Percentiles rank a stretch among this genome's conserved stretches.
Conservation (phyloP, 2,329 filamentous ascomycete species). For the Aspergillus luchuensis region DNA sequence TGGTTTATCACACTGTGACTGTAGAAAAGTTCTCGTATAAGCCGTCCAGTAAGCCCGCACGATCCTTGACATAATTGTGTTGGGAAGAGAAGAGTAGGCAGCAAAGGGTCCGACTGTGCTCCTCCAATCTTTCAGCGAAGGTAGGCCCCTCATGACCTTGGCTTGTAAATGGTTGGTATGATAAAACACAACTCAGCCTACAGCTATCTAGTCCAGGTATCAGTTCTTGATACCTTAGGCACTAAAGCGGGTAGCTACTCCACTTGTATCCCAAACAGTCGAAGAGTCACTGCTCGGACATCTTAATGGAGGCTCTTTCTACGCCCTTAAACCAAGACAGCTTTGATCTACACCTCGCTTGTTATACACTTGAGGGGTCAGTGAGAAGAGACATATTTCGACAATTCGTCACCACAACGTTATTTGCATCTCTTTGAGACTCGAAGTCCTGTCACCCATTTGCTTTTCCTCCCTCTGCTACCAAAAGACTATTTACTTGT, state of each 20-base stretch:
- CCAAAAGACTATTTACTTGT: not conserved
- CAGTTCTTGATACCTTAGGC: constrained; percentile 10
- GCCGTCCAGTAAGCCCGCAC: too few relatives aligned
- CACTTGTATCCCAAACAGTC: constrained; percentile 10
- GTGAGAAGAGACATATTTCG: too few relatives aligned
- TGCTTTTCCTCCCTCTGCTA: not conserved
- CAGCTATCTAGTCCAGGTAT: not conserved
- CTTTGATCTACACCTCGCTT: not conserved
- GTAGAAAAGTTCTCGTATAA: too few relatives aligned
- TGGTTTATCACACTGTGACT: too few relatives aligned
- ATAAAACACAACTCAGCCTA: not conserved
- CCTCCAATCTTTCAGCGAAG: too few relatives aligned
- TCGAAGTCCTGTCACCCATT: not conserved
- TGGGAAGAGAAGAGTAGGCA: too few relatives aligned
- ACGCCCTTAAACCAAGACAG: not conserved
- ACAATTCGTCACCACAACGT: not conserved
- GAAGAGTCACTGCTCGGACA: not conserved
- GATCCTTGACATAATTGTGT: too few relatives aligned
- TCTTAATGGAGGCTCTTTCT: not conserved
- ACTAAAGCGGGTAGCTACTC: constrained; percentile 12
- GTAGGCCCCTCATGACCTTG: too few relatives aligned
- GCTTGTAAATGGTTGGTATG: too few relatives aligned
- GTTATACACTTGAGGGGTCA: too few relatives aligned
- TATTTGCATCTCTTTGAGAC: not conserved
- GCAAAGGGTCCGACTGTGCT: too few relatives aligned